These are phyloP conservation scores for Epicoccum sorghinum DNA, from an alignment of 2,329 filamentous ascomycete species.

Conservation along the genomic window DNA sequence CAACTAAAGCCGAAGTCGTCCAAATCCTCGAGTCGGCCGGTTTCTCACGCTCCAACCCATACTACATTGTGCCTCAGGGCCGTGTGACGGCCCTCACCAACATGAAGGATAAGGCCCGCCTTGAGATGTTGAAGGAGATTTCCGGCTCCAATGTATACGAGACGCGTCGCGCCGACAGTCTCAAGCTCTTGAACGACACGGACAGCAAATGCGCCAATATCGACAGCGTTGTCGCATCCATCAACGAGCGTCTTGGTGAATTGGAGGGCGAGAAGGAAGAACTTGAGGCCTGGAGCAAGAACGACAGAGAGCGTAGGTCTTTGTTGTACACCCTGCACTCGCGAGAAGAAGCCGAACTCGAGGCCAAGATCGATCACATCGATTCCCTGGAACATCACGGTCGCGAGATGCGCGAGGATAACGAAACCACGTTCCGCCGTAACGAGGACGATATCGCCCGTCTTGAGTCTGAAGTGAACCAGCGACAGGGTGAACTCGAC, in stretches of 20 bases:
- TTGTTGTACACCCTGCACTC: slow-evolving; percentile 95
- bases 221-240: slow-evolving; percentile 88
- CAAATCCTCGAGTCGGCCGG: slow-evolving; percentile 94
- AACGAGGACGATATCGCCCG: slow-evolving; percentile 79
- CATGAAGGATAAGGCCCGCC: slow-evolving; percentile 93
- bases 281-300: slow-evolving; percentile 89
- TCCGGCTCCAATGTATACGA: slow-evolving; percentile 98
- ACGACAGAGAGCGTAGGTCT: slow-evolving; percentile 88
- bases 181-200: slow-evolving; percentile 97
- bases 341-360: slow-evolving; percentile 81
- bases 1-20: slow-evolving; percentile 91
- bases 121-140: slow-evolving; percentile 95
- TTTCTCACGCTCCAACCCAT: slow-evolving; percentile 96
- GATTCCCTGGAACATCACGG: slow-evolving; percentile 82
- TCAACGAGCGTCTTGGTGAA: slow-evolving; percentile 86
- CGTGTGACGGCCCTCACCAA: slow-evolving; percentile 95
- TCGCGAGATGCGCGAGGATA: slow-evolving; percentile 82
- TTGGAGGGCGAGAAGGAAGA: slow-evolving; percentile 98
- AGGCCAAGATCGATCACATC: slow-evolving; percentile 78
- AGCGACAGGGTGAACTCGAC: slow-evolving; percentile 81
- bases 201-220: slow-evolving; percentile 95
- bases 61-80: slow-evolving; percentile 98
- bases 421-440: slow-evolving; percentile 74
- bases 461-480: slow-evolving; percentile 79
- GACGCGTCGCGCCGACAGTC: slow-evolving; percentile 83